Conservation (phyloP, 371 early-diverging fungal species). For the Smittium culicis region DNA sequence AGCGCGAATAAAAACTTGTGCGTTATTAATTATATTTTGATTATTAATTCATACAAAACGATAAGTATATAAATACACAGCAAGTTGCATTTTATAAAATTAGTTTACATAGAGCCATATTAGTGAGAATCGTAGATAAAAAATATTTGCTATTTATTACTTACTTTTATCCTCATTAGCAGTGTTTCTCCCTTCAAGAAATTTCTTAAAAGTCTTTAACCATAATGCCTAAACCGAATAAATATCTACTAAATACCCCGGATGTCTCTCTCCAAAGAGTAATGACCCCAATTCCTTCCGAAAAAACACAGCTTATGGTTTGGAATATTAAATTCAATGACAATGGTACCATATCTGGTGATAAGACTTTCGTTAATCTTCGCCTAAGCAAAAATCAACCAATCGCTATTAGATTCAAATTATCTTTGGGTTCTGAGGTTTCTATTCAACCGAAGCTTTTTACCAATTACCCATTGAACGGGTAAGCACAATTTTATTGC, state of each 20-base stretch:
- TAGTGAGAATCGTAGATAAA: too few species aligned
- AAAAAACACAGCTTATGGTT: slow-evolving; percentile 24
- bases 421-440: slow-evolving; percentile 64
- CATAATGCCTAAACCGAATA: not conserved
- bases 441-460: slow-evolving; percentile 46
- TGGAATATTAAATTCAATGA: slow-evolving; percentile 40
- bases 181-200: too few species aligned
- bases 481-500: slow-evolving; percentile 41
- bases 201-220: too few species aligned
- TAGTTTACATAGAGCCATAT: too few species aligned
- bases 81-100: too few species aligned
- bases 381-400: slow-evolving; percentile 47
- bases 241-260: not conserved
- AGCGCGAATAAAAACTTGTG: too few species aligned
- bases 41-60: too few species aligned
- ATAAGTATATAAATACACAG: too few species aligned
- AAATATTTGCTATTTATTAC: too few species aligned
- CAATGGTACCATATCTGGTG: slow-evolving; percentile 39
- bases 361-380: slow-evolving; percentile 55
- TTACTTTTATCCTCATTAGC: too few species aligned
- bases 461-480: slow-evolving; percentile 71
- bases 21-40: too few species aligned
- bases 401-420: slow-evolving; percentile 58
- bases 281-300: slow-evolving; percentile 27
- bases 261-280: not conserved